A percentile compares a stretch with the other conserved stretches of the same genome.
Evolutionary conservation across 108 stramenopile species (phyloP).

Genomic region (Cyclotella sp.): DNA sequence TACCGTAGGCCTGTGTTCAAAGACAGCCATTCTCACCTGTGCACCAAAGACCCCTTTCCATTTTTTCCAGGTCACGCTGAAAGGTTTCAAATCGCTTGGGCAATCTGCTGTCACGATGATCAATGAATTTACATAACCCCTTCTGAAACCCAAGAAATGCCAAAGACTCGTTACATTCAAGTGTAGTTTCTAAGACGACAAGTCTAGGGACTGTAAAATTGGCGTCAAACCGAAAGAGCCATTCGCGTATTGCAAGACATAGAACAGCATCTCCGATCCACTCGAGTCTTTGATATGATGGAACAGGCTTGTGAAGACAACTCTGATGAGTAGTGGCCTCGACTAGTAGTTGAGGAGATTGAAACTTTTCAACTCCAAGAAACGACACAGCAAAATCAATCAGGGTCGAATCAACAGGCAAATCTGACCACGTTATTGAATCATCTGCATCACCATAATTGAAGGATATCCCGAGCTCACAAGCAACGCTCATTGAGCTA

Average conservation of each 20-base stretch:
- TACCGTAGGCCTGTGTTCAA: background rate
- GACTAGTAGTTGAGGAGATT: slow-evolving; percentile 38
- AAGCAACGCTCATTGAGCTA: slow-evolving; percentile 40
- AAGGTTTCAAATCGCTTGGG: slow-evolving; percentile 60
- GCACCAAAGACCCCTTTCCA: slow-evolving; percentile 62
- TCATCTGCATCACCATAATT: slow-evolving; percentile 35
- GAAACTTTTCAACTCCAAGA: slow-evolving; percentile 38
- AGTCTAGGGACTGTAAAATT: slow-evolving; percentile 40
- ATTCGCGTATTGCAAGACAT: slow-evolving; percentile 60
- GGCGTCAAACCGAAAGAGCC: slow-evolving; percentile 50
- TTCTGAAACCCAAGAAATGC: slow-evolving; percentile 51
- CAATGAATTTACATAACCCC: slow-evolving; percentile 54
- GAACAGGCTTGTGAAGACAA: slow-evolving; percentile 51
- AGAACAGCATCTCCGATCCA: slow-evolving; percentile 80
- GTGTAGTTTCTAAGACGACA: slow-evolving; percentile 53
- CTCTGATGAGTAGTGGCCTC: slow-evolving; percentile 74
- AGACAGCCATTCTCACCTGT: slow-evolving; percentile 31
- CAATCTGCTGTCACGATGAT: slow-evolving; percentile 63
- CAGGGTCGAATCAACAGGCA: background rate
- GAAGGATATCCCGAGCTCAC: slow-evolving; percentile 54
- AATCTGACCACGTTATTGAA: background rate
- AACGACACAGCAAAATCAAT: slow-evolving; percentile 13
- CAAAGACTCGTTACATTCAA: slow-evolving; percentile 65
- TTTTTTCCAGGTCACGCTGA: slow-evolving; percentile 34
- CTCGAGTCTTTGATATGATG: slow-evolving; percentile 70